These are phyloP conservation scores for Ophiostoma sp. DNA, from an alignment of 2,329 filamentous ascomycete genomes.

Conservation along the genomic window DNA sequence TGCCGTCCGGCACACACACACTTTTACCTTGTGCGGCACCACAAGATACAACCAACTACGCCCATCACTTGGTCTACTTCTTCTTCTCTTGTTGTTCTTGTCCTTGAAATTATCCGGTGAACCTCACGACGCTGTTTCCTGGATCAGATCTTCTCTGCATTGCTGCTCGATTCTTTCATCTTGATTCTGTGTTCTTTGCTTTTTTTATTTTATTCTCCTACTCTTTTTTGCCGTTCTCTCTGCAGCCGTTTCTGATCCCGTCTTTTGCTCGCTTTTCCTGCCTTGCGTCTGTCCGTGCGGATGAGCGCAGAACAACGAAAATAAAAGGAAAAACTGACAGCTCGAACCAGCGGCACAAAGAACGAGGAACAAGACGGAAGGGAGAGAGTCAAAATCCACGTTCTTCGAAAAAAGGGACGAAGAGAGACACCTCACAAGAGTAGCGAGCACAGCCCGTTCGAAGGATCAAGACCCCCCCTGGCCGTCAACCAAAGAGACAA, in stretches of 20 bases:
- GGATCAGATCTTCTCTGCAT: background rate
- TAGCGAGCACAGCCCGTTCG: slow-evolving; percentile 5
- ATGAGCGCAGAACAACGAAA: background rate
- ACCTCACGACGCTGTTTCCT: slow-evolving; percentile 2
- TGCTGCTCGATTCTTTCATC: background rate
- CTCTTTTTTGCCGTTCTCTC: background rate
- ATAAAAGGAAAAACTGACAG: background rate
- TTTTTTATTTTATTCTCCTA: background rate
- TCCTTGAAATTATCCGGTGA: slow-evolving; percentile 12
- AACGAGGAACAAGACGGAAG: slow-evolving; percentile 5
- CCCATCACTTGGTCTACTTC: background rate
- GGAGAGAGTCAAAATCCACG: slow-evolving; percentile 1
- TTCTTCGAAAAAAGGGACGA: background rate
- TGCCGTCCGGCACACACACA: background rate
- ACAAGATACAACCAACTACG: background rate
- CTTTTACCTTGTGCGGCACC: background rate
- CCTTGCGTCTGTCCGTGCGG: slow-evolving; percentile 21
- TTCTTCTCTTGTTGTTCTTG: background rate
- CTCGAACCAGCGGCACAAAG: background rate
- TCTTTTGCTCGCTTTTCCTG: background rate
- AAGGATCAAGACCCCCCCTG: slow-evolving; percentile 4
- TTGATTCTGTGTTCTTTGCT: background rate
- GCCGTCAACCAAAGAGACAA: background rate
- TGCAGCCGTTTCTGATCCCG: background rate
- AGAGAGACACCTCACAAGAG: background rate